Evolutionary conservation across 345 rosid genomes (phyloP), one percentile per base, ranked within the genome.

Genomic region (sweet orange (Citrus sinensis)): DNA sequence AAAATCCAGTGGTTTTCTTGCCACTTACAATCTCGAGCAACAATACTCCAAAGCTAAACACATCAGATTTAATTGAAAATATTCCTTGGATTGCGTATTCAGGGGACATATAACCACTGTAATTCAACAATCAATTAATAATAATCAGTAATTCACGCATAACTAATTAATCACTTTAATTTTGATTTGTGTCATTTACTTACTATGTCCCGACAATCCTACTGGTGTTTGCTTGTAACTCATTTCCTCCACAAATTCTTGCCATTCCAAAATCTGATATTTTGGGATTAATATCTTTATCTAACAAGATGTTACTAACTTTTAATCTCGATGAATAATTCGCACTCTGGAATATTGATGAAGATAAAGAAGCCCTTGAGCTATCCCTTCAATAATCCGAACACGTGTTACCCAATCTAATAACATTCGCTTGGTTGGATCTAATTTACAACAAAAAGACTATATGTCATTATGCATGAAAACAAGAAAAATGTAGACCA

Each of bases 311-410:
- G 66, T 90, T 90, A 56, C 91, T 79, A 5, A 87, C 79, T 54
- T 46, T 46, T 4, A 46, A 46, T 46, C 51, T 71, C 89, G 70
- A 72, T 88, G 93, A 61, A 90, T 88, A 62, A 90, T 83, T 82
- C 80, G 79, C 22, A 87, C 42, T 75, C 88, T 86, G 0, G 90
- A 87, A 72, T 88, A 87, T 63, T 80, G 84, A 61, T 88, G 89
- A 37, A 90, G 90, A 79, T 86, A 90, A 69, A 90, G 85, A 82
- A 90, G 86, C 40, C 90, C 92, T 79, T 83, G 84, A 24, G 84
- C 87, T 10, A 86, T 85, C 11, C 90, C 90, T 63, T 80, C 85
- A 46, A 83, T 80, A 62, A 87, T 87, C 37, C 59, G 80, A 16
- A 87, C 85, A 24, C 88, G 80, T 5, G 71, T 69, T 16, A 2